A percentile compares a stretch with the other conserved stretches of the same genome.
Evolutionary conservation across 2,329 filamentous ascomycete genomes (phyloP).

Genomic region (Calonectria pseudoreteaudii): DNA sequence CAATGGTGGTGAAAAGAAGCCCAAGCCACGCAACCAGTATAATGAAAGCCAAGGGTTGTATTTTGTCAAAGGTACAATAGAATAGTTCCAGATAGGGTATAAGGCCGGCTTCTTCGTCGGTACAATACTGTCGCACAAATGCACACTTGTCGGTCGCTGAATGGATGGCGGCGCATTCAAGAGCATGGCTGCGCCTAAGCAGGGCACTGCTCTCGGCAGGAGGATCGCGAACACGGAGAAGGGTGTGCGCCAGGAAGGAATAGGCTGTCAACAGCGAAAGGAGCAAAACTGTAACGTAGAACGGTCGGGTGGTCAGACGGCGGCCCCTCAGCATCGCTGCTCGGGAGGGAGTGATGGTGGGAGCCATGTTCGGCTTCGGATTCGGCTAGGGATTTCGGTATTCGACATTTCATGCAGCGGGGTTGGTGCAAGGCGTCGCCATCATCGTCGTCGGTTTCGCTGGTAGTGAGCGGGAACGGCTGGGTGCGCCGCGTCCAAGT

Average conservation of each 20-base stretch:
- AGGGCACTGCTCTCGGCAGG: constrained; percentile 26
- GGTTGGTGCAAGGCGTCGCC: constrained; percentile 28
- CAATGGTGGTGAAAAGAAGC: constrained; percentile 94
- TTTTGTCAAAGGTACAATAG: constrained; percentile 81
- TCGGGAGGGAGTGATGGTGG: constrained; percentile 19
- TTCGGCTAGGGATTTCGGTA: constrained; percentile 13
- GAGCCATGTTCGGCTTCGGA: constrained; percentile 19
- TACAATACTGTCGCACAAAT: constrained; percentile 85
- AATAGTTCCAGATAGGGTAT: constrained; percentile 90
- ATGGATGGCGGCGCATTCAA: constrained; percentile 84
- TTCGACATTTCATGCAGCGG: constrained; percentile 40
- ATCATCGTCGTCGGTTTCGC: background rate
- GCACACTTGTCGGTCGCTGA: constrained; percentile 83
- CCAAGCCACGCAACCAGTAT: constrained; percentile 86
- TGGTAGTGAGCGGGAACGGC: background rate
- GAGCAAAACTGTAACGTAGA: constrained; percentile 60
- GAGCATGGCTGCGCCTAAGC: constrained; percentile 45
- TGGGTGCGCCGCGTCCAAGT: background rate
- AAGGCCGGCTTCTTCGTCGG: constrained; percentile 89
- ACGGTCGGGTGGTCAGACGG: constrained; percentile 60
- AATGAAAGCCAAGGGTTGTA: constrained; percentile 81
- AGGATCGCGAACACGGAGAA: constrained; percentile 14
- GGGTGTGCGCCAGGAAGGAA: constrained; percentile 52
- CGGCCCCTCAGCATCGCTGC: constrained; percentile 44
- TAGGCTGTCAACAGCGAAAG: constrained; percentile 60